Evolutionary conservation across 768 basidiomycete genomes (phyloP), one percentile per base, ranked within the genome.

Genomic region (Porpolomopsis calyptriformis): DNA sequence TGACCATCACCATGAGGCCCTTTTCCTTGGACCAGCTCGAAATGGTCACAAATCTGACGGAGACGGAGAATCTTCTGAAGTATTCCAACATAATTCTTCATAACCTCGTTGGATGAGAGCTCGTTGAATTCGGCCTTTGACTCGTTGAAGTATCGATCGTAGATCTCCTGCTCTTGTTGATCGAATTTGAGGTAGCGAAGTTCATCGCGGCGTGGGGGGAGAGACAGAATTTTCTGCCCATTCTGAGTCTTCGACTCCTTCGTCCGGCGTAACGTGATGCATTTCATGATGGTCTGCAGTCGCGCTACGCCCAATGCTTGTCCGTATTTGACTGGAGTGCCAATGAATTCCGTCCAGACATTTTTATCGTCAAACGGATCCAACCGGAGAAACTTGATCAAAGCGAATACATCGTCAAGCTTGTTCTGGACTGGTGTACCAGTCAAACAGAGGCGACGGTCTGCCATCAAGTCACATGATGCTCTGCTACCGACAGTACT

Each of bases 361-460:
- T 78, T 80, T 65, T 93, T 93, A 62, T 97, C 91, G 57, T 96
- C 87, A 54, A 98, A 83, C 1, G 96, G 96, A 19, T 80, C 75
- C 55, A 98, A 63, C 18, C 92, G 84, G 45, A 99, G 66, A 66
- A 99, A 98, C 64, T 96, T 96, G 72, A 99, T 81, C 48, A 99
- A 72, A 4, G 96, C 96, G 63, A 85, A 98, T 41, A 99, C 85
- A 59, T 99, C 96, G 65, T 98, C 96, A 43, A 98, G 77, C 64
- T 94, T 96, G 72, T 99, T 99, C 68, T 99, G 96, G 29, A 99
- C 91, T 1, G 96, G 96, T 6, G 96, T 99, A 46, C 96, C 96
- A n/a, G 93, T 93, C 33, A 99, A 70, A 62, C 90, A 93, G 35
- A 97, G 70, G 12, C 96, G 81, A 43, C 96, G 81, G 58, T 97